Evolutionary conservation across 352 stramenopile genomes (phyloP), one percentile per base, ranked within the genome.

Genomic region (Phytopythium oedochilum): DNA sequence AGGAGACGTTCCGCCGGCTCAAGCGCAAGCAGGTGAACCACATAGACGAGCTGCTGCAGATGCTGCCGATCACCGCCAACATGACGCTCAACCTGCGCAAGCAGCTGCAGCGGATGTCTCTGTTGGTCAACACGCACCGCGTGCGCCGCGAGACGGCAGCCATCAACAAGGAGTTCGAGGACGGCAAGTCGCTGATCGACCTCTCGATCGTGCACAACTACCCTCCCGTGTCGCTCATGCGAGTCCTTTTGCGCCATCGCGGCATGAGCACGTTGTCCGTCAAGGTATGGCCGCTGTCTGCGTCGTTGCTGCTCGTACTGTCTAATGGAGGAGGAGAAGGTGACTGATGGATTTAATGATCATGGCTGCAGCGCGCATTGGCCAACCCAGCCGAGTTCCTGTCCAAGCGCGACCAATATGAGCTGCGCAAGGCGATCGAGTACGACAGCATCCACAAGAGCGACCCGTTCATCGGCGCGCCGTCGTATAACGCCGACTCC

Each of bases 11-110:
- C 65, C 79, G 78, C n/a, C 79, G 83, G 7, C 64, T 94, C n/a
- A 92, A 91, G 56, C 72, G 79, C 20, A 70, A 77, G 52, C 83
- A 89, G 59, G 83, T 94, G 58, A 83, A 91, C 34, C 79, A 83
- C 57, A 90, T 94, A 39, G 83, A 94, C 45, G 78, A 79, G 32
- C 64, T 92, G 10, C 44, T 94, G 58, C 72, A 89, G 59, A 88
- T 94, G 83, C 69, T 94, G 59, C 83, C 83, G 22, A 94, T 94
- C 62, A 92, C 81, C 10, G 82, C 83, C 55, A 94, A 94, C 57
- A 87, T 94, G 77, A 94, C 83, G 28, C 77, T 94, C 34, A 94
- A 94, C 52, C 57, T 94, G 59, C 75, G 81, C 46, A 94, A 94
- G 60, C 83, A 94, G 63, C 50, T 94, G 38, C 77, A 89, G 68